Percentiles rank a stretch among this genome's conserved stretches.
Conservation (phyloP, 2,329 filamentous ascomycete genomes). For the Ophiostoma populinum region DNA sequence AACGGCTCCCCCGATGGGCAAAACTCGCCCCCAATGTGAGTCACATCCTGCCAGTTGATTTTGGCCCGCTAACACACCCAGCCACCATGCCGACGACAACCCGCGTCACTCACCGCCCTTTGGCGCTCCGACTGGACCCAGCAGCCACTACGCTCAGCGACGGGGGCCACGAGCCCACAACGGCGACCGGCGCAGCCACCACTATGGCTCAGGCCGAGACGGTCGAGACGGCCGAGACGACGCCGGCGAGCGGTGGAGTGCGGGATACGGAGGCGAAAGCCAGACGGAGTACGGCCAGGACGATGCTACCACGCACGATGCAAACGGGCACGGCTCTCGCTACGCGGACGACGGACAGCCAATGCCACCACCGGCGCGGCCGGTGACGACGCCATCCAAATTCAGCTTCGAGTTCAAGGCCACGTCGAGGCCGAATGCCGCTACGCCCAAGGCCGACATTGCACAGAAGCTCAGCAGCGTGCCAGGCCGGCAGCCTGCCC, state of each 20-base stretch:
- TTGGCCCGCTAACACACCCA: constrained; percentile 19
- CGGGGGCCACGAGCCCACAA: constrained; percentile 29
- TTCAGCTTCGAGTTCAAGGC: constrained; percentile 91
- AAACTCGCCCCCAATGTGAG: constrained; percentile 25
- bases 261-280: background rate
- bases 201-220: constrained; percentile 30
- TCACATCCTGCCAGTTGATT: no score
- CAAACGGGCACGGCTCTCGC: background rate
- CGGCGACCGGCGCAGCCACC: constrained; percentile 42
- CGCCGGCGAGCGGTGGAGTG: background rate
- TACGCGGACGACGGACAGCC: constrained; percentile 16
- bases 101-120: constrained; percentile 35
- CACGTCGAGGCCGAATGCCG: constrained; percentile 38
- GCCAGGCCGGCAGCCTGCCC: constrained; percentile 24
- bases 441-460: constrained; percentile 46
- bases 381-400: constrained; percentile 43
- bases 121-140: constrained; percentile 37
- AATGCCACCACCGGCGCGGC: constrained; percentile 35
- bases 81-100: constrained; percentile 44
- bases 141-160: constrained; percentile 33
- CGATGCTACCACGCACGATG: background rate
- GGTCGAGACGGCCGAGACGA: constrained; percentile 29
- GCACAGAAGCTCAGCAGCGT: constrained; percentile 57
- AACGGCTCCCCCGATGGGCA: constrained; percentile 26
- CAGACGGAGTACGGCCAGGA: background rate